Evolutionary conservation across 2,329 filamentous ascomycete genomes (phyloP), one percentile per base, ranked within the genome.

Genomic region (Ascochyta koolunga): DNA sequence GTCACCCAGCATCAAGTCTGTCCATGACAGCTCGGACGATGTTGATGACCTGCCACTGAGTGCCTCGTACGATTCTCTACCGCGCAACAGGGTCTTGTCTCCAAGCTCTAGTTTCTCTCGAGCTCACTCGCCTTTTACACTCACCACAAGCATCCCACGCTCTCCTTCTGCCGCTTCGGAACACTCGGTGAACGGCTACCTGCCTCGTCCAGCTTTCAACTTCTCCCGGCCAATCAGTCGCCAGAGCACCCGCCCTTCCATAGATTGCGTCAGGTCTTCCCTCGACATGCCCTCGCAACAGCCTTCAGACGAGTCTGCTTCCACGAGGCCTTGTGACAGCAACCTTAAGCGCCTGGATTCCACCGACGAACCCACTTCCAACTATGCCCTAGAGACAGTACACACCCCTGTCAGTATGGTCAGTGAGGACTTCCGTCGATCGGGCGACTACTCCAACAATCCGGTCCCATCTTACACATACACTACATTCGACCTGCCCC

Each of bases 151-250:
- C 9, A 61, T 88, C 65, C 84, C 86, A 54, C 84, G 92, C 66
- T 96, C 93, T 1, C 91, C 92, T 2, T 98, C 95, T 0, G 83
- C 91, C 32, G 87, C 87, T 57, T 98, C 93, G 1, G 91, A 96
- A 58, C 84, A 85, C 44, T 96, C 92, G 2, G 82, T 83, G 38
- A 82, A 77, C 41, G 81, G 83, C 29, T 76, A 79, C 25, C 76
- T 92, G 31, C 86, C 88, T 11, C 84, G 88, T 15, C 89, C 91
- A 0, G 86, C 89, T 0, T 93, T 96, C 77, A 98, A 99, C 76
- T 98, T 98, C 73, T 98, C 95, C 0, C 85, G 95, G 37, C 95
- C 95, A 0, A 77, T 96, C 56, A 97, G 93, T 73, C 83, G 88
- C 69, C 84, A 86, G 56, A 86, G 86, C 57, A 54, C 57, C 5